Conservation (phyloP, 2,329 filamentous ascomycete species). For the Colletotrichum paranaense region DNA sequence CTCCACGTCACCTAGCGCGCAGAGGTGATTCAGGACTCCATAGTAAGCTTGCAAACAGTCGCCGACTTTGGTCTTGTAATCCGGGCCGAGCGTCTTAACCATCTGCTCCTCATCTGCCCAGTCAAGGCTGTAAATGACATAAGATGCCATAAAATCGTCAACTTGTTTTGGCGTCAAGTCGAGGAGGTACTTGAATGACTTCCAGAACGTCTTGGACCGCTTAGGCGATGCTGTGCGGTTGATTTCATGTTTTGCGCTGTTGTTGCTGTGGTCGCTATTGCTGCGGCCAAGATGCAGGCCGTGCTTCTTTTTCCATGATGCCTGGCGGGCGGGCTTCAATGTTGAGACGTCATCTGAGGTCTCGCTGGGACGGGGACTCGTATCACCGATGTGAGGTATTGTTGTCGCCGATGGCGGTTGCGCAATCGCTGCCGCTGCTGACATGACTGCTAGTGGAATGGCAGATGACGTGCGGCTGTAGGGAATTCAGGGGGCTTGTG, state of each 20-base stretch:
- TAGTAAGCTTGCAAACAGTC: constrained; percentile 64
- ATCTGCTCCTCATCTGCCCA: constrained; percentile 63
- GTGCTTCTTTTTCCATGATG: constrained; percentile 18
- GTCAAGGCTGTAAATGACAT: constrained; percentile 67
- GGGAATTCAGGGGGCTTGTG: background rate
- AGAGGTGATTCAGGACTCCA: constrained; percentile 65
- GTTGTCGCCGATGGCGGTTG: background rate
- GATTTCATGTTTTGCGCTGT: background rate
- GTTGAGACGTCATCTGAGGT: constrained; percentile 29
- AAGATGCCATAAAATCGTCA: constrained; percentile 67
- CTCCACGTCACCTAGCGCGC: constrained; percentile 65
- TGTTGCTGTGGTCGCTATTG: background rate
- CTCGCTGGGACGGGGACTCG: constrained; percentile 19
- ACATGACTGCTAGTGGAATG: constrained; percentile 8
- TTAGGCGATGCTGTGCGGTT: constrained; percentile 46
- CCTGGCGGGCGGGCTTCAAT: constrained; percentile 6
- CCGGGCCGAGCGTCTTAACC: constrained; percentile 56
- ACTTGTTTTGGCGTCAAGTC: constrained; percentile 62
- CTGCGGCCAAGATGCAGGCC: background rate
- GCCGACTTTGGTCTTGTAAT: constrained; percentile 62
- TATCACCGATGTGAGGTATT: background rate
- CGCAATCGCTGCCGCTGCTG: constrained; percentile 10
- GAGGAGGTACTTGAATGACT: constrained; percentile 60
- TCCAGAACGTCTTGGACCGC: constrained; percentile 61
- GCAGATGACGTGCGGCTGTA: constrained; percentile 2